These are phyloP conservation scores for Dorcoceras hygrometricum DNA, from an alignment of 257 asterid species.

Conservation along the genomic window DNA sequence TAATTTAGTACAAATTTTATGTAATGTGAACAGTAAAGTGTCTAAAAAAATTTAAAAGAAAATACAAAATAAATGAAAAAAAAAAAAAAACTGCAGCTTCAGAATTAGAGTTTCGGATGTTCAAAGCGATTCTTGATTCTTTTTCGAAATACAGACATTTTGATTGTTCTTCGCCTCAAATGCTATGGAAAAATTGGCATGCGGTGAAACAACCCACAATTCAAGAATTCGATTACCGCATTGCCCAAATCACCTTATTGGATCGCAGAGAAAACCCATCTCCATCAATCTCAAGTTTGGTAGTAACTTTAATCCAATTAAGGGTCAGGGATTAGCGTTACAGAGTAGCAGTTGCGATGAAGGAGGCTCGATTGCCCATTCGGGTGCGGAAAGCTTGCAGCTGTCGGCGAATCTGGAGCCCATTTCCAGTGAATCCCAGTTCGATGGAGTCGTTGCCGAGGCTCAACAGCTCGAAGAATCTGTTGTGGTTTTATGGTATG, in stretches of 20 bases:
- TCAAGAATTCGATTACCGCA: slow-evolving; percentile 24
- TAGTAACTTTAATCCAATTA: slow-evolving; percentile 18
- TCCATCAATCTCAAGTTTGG: slow-evolving; percentile 12
- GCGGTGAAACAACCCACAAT: slow-evolving; percentile 25
- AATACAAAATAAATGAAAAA: too few species aligned
- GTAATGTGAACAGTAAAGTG: too few species aligned
- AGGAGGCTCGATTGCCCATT: slow-evolving; percentile 41
- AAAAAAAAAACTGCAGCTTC: too few species aligned
- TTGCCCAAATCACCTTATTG: slow-evolving; percentile 6
- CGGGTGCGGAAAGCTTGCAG: slow-evolving; percentile 44
- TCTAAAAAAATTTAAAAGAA: too few species aligned
- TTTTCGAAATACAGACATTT: too few species aligned
- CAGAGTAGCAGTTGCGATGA: slow-evolving; percentile 28
- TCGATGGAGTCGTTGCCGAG: slow-evolving; percentile 61
- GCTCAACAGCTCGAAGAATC: slow-evolving; percentile 64
- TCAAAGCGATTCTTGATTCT: too few species aligned
- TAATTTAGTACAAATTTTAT: too few species aligned
- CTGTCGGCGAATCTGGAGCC: slow-evolving; percentile 52
- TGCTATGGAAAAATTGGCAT: slow-evolving; percentile 37
- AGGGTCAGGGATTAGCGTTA: slow-evolving; percentile 24
- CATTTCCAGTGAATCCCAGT: slow-evolving; percentile 61
- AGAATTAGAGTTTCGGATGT: too few species aligned
- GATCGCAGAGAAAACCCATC: slow-evolving; percentile 21
- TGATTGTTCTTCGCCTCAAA: neutral
- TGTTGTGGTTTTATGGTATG: slow-evolving; percentile 65